Evolutionary conservation across 1,284 basidiomycete genomes (phyloP), one percentile per base, ranked within the genome.

Genomic region (Irpex rosettiformis): DNA sequence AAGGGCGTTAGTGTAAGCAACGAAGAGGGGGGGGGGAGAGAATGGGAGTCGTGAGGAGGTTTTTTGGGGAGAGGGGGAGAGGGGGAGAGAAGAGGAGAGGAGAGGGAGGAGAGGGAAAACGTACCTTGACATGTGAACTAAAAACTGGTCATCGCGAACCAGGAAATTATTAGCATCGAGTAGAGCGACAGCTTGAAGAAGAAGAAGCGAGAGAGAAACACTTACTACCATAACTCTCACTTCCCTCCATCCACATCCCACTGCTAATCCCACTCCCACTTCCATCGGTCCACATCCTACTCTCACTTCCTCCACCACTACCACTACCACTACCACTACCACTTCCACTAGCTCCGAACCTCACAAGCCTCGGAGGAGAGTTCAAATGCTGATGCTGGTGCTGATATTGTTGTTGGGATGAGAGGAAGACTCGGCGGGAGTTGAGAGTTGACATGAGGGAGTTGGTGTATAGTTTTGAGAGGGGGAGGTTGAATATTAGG

Each of bases 391-490:
- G 16, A 16, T 6, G 33, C 33, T 6, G 33, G 33, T 16, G 33
- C 7, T 6, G 33, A 16, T 16, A 16, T 37, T 37, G 6, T 37
- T 37, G 6, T 37, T 16, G 33, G 33, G 33, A 37, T 16, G 16
- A 6, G n/a, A n/a, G n/a, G n/a, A n/a, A n/a, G n/a, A n/a, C n/a
- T n/a, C n/a, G n/a, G 24, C 47, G 53, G 10, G 58, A 33, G 47
- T 59, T 58, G 18, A 54, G 43, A 13, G 37, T 28, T 10, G 58
- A 59, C 45, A 55, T 33, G 33, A 55, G 28, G 21, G 58, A 40
- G 22, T 56, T 59, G 1, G 47, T 51, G 33, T 54, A 52, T 6
- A 54, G 30, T 33, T 58, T 54, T 24, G 53, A 55, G 25, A 58
- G 57, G 13, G 49, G 52, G 45, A 57, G 33, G 16, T 49, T 49